A percentile compares a stretch with the other conserved stretches of the same genome.
Evolutionary conservation across 140 eudicot species (phyloP).

Genomic region (Bidens hawaiensis): DNA sequence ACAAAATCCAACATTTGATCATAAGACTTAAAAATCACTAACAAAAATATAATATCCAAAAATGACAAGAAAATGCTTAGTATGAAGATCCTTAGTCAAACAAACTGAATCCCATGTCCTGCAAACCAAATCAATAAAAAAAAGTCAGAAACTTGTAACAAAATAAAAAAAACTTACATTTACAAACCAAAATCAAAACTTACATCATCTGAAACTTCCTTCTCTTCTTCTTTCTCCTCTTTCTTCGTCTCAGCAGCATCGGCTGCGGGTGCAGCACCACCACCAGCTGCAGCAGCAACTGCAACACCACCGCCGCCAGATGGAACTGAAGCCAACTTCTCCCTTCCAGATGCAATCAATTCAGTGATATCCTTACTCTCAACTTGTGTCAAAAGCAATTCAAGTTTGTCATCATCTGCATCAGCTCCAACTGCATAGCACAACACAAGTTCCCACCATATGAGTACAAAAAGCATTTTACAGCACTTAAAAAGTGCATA

Average conservation of each 20-base stretch:
- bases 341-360: constrained; percentile 62
- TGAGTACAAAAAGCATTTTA: background rate
- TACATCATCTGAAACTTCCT: constrained; percentile 65
- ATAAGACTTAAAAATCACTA: constrained; percentile 16
- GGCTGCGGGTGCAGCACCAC: constrained; percentile 45
- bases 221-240: constrained; percentile 59
- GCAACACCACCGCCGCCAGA: constrained; percentile 60
- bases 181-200: too few relatives aligned
- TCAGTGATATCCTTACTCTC: constrained; percentile 52
- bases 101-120: constrained; percentile 53
- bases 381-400: constrained; percentile 47
- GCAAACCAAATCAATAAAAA: constrained; percentile 14
- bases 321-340: constrained; percentile 63
- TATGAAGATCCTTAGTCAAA: constrained; percentile 38
- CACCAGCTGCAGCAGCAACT: constrained; percentile 37
- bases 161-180: too few relatives aligned
- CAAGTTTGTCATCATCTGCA: constrained; percentile 46
- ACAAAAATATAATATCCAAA: too few relatives aligned
- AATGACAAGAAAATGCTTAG: too few relatives aligned
- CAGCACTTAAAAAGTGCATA: background rate
- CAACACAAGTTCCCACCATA: constrained; percentile 5
- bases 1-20: constrained; percentile 18
- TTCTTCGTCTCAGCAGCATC: constrained; percentile 54
- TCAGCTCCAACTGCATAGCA: constrained; percentile 57
- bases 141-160: background rate